Conservation (phyloP, 352 stramenopile species). For the Pythium rhizo-oryzae region DNA sequence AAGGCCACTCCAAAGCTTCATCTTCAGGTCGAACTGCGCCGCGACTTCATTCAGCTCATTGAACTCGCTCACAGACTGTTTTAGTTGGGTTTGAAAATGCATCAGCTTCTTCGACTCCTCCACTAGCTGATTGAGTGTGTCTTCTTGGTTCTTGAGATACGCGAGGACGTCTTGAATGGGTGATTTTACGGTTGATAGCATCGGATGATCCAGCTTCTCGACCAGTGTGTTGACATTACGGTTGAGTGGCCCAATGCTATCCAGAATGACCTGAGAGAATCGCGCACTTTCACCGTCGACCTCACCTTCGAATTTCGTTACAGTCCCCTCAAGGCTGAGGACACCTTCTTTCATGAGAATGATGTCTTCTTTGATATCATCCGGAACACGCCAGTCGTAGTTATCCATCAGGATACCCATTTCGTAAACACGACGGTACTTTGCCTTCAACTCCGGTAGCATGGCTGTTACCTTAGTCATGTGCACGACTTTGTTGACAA, state of each 20-base stretch:
- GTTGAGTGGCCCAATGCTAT: slow-evolving; percentile 83
- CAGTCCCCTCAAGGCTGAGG: slow-evolving; percentile 84
- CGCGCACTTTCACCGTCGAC: slow-evolving; percentile 91
- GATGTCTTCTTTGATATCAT: slow-evolving; percentile 93
- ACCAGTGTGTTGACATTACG: slow-evolving; percentile 68
- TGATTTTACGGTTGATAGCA: slow-evolving; percentile 75
- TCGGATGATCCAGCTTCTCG: slow-evolving; percentile 84
- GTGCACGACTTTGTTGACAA: slow-evolving; percentile 90
- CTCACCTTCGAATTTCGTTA: slow-evolving; percentile 91
- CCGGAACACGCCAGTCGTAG: slow-evolving; percentile 90
- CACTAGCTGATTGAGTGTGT: slow-evolving; percentile 69
- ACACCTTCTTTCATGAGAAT: slow-evolving; percentile 95
- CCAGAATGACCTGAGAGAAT: slow-evolving; percentile 90
- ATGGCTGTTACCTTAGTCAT: slow-evolving; percentile 73
- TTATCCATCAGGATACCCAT: slow-evolving; percentile 93
- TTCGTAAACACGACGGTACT: slow-evolving; percentile 81
- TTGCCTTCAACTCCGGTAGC: slow-evolving; percentile 67
- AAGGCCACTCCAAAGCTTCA: slow-evolving; percentile 89
- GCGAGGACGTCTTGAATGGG: slow-evolving; percentile 76
- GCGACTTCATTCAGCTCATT: slow-evolving; percentile 89
- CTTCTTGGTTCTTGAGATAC: slow-evolving; percentile 75
- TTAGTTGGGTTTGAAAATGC: slow-evolving; percentile 89
- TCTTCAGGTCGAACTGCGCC: slow-evolving; percentile 89
- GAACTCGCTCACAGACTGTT: slow-evolving; percentile 89
- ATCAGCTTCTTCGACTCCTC: slow-evolving; percentile 85